A percentile compares a stretch with the other conserved stretches of the same genome.
These are phyloP conservation scores for Tulasnella calospora DNA, from an alignment of 768 basidiomycete genomes.

Conservation along the genomic window DNA sequence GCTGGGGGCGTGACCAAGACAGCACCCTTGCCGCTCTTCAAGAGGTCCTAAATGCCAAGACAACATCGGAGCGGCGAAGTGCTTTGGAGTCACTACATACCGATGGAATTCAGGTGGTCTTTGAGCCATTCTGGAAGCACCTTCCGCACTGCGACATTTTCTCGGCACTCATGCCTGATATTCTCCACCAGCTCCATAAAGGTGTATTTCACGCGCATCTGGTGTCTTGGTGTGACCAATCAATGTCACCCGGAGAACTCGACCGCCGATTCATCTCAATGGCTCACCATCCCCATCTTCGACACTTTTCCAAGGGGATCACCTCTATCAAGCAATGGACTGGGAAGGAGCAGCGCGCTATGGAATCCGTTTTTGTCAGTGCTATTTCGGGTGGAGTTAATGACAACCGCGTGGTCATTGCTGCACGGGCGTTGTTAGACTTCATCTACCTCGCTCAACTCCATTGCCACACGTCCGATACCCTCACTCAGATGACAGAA, in stretches of 20 bases:
- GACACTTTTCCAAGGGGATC: constrained; percentile 18
- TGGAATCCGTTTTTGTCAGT: constrained; percentile 7
- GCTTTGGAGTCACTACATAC: too few relatives aligned
- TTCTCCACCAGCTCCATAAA: constrained; percentile 25
- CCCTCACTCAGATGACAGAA: constrained; percentile 33
- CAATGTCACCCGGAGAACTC: not conserved
- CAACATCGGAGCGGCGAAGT: constrained; percentile 8
- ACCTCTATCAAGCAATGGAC: not conserved
- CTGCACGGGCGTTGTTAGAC: constrained; percentile 37
- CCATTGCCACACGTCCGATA: constrained; percentile 35
- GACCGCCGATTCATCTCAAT: constrained; percentile 10
- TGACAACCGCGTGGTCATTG: constrained; percentile 19
- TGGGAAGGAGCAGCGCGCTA: too few relatives aligned
- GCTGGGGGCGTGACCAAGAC: constrained; percentile 23
- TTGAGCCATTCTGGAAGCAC: too few relatives aligned
- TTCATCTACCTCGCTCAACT: constrained; percentile 42
- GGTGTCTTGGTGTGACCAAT: constrained; percentile 6
- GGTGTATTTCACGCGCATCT: constrained; percentile 22
- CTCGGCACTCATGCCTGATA: not conserved
- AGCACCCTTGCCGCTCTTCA: not conserved
- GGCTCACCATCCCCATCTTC: not conserved
- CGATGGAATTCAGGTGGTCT: constrained; percentile 5
- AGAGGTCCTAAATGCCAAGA: not conserved
- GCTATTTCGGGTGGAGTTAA: constrained; percentile 9
- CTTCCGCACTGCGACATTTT: constrained; percentile 22